These are phyloP conservation scores for Capronia epimyces DNA, from an alignment of 2,329 filamentous ascomycete species.

Conservation along the genomic window DNA sequence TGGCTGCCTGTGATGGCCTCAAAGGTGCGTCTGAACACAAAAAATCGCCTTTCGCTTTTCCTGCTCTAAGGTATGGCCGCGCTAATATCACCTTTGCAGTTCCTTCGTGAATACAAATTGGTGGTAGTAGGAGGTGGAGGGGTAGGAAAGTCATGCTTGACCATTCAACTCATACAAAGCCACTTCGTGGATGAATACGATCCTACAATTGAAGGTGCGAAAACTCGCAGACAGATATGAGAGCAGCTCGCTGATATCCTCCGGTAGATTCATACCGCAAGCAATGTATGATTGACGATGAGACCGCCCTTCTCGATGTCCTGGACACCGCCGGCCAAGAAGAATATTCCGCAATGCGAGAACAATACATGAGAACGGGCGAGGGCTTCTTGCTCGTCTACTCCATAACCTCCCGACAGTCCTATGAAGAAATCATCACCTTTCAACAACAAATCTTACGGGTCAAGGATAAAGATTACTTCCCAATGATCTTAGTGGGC, in stretches of 20 bases:
- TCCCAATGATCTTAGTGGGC: conserved; percentile 96
- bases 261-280: conserved; percentile 92
- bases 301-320: conserved; percentile 94
- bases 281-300: conserved; percentile 98
- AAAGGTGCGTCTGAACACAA: conserved; percentile 35
- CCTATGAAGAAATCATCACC: conserved; percentile 96
- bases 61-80: conserved; percentile 13
- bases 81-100: conserved; percentile 50
- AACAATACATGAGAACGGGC: conserved; percentile 99
- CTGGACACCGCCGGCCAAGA: conserved; percentile 97
- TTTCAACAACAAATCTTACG: conserved; percentile 98
- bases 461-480: conserved; percentile 99
- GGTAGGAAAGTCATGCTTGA: conserved; percentile 98
- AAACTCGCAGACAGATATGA: background rate
- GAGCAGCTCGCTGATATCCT: conserved; percentile 7
- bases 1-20: conserved; percentile 33
- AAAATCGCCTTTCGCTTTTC: conserved; percentile 1
- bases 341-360: conserved; percentile 98
- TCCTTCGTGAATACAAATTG: conserved; percentile 87
- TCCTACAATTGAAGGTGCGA: conserved; percentile 87
- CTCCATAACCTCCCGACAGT: conserved; percentile 95
- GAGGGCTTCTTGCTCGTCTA: conserved; percentile 97
- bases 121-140: conserved; percentile 97
- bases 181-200: conserved; percentile 99
- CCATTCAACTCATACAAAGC: conserved; percentile 90